Evolutionary conservation across 78 protist species (phyloP).

Genomic region (Bodo saltans): DNA sequence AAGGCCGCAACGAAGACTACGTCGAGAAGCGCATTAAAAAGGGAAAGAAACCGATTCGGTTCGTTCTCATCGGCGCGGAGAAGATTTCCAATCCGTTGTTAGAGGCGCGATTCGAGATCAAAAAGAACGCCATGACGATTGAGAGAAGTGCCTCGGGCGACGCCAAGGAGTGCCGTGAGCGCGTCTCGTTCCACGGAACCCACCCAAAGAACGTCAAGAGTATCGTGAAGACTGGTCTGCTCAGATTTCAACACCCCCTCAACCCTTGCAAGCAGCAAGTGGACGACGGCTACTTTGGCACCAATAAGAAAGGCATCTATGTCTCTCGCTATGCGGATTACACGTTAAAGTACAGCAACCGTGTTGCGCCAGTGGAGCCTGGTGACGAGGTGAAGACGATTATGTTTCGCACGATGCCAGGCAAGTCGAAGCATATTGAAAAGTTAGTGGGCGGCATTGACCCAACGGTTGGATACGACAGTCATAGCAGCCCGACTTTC

Average conservation of each 20-base stretch:
- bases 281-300: conserved; percentile 30
- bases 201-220: conserved; percentile 13
- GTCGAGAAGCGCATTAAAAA: conserved; percentile 18
- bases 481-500: not conserved
- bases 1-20: conserved; percentile 32
- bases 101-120: conserved; percentile 25
- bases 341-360: conserved; percentile 22
- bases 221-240: not conserved
- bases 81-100: not conserved
- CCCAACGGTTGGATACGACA: conserved; percentile 12
- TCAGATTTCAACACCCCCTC: conserved; percentile 8
- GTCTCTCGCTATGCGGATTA: conserved; percentile 24
- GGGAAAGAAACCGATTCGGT: conserved; percentile 13
- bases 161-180: conserved; percentile 6
- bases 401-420: conserved; percentile 8
- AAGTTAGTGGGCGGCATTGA: not conserved
- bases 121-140: not conserved
- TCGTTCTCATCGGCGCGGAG: conserved; percentile 15
- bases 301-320: conserved; percentile 30
- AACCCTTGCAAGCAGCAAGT: conserved; percentile 25
- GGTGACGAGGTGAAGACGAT: conserved; percentile 2
- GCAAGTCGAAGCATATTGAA: conserved; percentile 28
- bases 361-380: not conserved
- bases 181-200: conserved; percentile 31
- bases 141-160: conserved; percentile 5